Evolutionary conservation across 228 moss, liverwort and hornwort genomes (phyloP), one percentile per base, ranked within the genome.

Genomic region (Sphagnum magellanicum): DNA sequence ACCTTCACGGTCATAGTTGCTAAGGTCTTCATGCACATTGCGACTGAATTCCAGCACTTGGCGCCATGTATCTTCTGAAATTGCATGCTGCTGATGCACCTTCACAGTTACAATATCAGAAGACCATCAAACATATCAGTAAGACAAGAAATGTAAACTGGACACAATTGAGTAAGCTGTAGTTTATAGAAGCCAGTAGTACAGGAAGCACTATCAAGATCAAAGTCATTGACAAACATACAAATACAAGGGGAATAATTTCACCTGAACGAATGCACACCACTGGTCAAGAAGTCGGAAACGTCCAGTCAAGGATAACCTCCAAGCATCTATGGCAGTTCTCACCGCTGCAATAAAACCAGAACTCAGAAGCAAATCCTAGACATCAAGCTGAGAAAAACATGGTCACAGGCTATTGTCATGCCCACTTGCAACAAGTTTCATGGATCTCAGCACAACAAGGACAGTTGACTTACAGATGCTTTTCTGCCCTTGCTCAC

Each of bases 1-100:
- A 90, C 97, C 97, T 79, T 98, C 97, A 52, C 88, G 91, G 76
- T 98, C 97, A 74, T 98, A 98, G 78, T 98, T 98, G 84, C 97
- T 98, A 48, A 98, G 84, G 75, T 98, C 97, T 82, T 98, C 97
- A 72, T 98, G 97, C 49, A 98, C 97, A 75, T 88, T 98, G 60
- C 97, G 83, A 72, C 97, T 93, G 67, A 98, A 93, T 69, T 98
- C 97, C 76, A 98, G 81, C 47, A 98, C 90, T 84, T 98, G 97
- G 64, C 93, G 83, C 97, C 97, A 98, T 8, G 97, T 98, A 57
- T 98, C 97, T 79, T 98, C 97, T 70, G 93, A 91, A 63, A 98
- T 92, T 5, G 97, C 90, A 84, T 98, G 85, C 63, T 90, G 83
- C 75, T 98, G 97, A 80, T 98, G 91, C 65, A 76, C 81, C 97